These are phyloP conservation scores for Rhizopogon sp. DNA, from an alignment of 768 basidiomycete species.

Conservation along the genomic window DNA sequence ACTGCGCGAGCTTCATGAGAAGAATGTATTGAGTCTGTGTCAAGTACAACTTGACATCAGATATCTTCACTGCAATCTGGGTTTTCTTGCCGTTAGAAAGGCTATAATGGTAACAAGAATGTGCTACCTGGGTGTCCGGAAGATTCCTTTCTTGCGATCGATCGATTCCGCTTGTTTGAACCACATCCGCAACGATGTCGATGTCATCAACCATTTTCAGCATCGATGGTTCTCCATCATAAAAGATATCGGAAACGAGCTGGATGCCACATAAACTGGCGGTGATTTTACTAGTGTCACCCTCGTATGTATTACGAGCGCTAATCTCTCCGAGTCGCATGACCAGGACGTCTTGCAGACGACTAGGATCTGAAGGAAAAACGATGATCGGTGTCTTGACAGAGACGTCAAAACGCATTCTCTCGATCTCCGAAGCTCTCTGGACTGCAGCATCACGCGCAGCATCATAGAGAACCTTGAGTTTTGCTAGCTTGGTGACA, in stretches of 20 bases:
- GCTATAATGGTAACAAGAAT: background rate
- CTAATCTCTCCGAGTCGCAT: conserved; percentile 86
- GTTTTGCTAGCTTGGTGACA: conserved; percentile 75
- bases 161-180: conserved; percentile 57
- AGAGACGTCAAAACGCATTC: conserved; percentile 89
- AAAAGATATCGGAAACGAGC: conserved; percentile 64
- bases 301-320: conserved; percentile 71
- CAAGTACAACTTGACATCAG: conserved; percentile 78
- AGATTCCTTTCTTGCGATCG: conserved; percentile 42
- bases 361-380: conserved; percentile 67
- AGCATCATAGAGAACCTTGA: conserved; percentile 93
- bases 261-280: conserved; percentile 84
- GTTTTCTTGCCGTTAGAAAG: conserved; percentile 2
- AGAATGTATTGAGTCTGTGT: conserved; percentile 81
- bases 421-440: conserved; percentile 86
- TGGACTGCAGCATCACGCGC: conserved; percentile 92
- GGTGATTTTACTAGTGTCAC: conserved; percentile 48
- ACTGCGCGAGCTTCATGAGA: conserved; percentile 58
- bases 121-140: conserved; percentile 73
- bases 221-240: conserved; percentile 40
- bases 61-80: conserved; percentile 69
- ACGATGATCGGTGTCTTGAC: conserved; percentile 90
- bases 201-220: conserved; percentile 94
- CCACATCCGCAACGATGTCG: conserved; percentile 60
- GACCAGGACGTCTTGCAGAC: conserved; percentile 63